Conservation (phyloP, 2,329 filamentous ascomycete species). For the Nemania abortiva region DNA sequence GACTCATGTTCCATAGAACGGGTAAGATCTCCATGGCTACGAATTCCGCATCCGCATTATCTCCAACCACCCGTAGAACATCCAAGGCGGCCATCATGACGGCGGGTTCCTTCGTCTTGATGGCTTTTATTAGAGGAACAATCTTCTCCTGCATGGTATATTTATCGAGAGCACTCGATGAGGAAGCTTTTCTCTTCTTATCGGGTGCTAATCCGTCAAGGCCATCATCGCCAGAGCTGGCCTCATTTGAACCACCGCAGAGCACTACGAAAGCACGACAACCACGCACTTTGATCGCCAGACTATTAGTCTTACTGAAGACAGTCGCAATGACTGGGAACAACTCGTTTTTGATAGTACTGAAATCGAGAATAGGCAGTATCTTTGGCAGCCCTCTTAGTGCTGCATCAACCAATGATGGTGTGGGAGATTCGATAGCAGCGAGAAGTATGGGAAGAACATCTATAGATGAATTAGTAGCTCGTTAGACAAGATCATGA, state of each 20-base stretch:
- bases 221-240: slow-evolving; percentile 71
- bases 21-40: slow-evolving; percentile 92
- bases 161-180: slow-evolving; percentile 88
- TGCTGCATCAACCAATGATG: slow-evolving; percentile 87
- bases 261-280: slow-evolving; percentile 90
- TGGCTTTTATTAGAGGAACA: slow-evolving; percentile 86
- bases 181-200: slow-evolving; percentile 71
- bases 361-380: slow-evolving; percentile 92
- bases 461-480: slow-evolving; percentile 62
- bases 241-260: slow-evolving; percentile 78
- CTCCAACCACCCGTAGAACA: slow-evolving; percentile 86
- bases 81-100: slow-evolving; percentile 95
- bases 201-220: slow-evolving; percentile 75
- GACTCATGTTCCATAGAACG: slow-evolving; percentile 88
- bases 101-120: slow-evolving; percentile 97
- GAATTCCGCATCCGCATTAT: slow-evolving; percentile 87
- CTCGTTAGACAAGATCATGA: neutral
- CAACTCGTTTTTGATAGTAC: slow-evolving; percentile 95
- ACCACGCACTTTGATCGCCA: slow-evolving; percentile 93
- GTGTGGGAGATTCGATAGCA: slow-evolving; percentile 88
- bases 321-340: slow-evolving; percentile 92
- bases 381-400: slow-evolving; percentile 82
- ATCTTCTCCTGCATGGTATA: slow-evolving; percentile 99
- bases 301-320: slow-evolving; percentile 91
- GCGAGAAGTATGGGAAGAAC: slow-evolving; percentile 87